A percentile compares a stretch with the other conserved stretches of the same genome.
Evolutionary conservation across 345 rosid genomes (phyloP).

Genomic region (rapeseed (Brassica napus)): DNA sequence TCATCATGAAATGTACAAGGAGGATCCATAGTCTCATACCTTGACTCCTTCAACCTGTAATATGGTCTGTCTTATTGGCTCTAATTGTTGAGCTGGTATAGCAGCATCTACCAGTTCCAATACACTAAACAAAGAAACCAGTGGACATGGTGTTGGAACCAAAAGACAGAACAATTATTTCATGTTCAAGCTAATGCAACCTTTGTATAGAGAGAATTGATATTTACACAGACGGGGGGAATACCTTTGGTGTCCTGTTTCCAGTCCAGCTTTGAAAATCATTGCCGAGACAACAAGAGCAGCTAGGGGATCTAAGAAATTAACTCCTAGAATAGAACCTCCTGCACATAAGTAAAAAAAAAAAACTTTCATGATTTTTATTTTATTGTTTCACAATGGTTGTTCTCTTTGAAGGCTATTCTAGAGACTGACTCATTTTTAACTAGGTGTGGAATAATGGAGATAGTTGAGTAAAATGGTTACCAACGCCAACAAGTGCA

Average conservation of each 20-base stretch:
- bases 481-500: constrained; percentile 89
- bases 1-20: constrained; percentile 25
- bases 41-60: constrained; percentile 79
- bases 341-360: constrained; percentile 50
- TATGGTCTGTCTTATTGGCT: constrained; percentile 67
- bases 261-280: constrained; percentile 79
- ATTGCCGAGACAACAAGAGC: constrained; percentile 87
- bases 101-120: constrained; percentile 98
- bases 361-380: background rate
- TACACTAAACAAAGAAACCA: constrained; percentile 48
- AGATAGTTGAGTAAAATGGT: constrained; percentile 23
- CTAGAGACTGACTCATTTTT: background rate
- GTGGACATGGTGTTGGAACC: constrained; percentile 16
- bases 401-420: background rate
- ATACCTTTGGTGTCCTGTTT: constrained; percentile 90
- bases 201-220: constrained; percentile 8
- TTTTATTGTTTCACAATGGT: constrained; percentile 1
- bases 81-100: constrained; percentile 67
- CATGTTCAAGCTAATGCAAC: constrained; percentile 11
- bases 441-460: background rate
- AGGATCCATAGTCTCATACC: constrained; percentile 45
- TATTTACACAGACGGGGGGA: background rate
- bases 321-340: constrained; percentile 85
- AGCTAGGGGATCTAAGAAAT: constrained; percentile 88
- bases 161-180: constrained; percentile 14